phyloP scores from a whole-genome alignment of 768 basidiomycete species.

The Russula virescens region DNA sequence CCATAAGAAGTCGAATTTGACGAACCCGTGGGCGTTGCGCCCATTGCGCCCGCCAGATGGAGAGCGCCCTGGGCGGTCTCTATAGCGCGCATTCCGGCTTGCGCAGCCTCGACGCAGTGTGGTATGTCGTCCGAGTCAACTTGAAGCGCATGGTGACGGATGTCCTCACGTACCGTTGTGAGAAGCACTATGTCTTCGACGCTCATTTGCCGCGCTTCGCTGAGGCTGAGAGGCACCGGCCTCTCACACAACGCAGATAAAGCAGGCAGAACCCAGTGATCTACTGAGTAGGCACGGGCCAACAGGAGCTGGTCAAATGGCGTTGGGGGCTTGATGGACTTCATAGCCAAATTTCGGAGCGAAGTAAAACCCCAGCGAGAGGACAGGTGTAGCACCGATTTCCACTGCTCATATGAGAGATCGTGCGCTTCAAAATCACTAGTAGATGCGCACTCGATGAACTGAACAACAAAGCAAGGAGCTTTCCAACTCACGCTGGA shows the following conservation, averaged over 20 bases:
- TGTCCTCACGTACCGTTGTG: slow-evolving; percentile 20
- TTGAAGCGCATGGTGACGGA: slow-evolving; percentile 10
- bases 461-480: background rate
- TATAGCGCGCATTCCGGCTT: slow-evolving; percentile 12
- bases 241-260: slow-evolving; percentile 20
- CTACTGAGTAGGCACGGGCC: slow-evolving; percentile 16
- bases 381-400: slow-evolving; percentile 23
- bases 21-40: background rate
- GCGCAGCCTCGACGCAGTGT: slow-evolving; percentile 7
- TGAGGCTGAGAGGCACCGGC: slow-evolving; percentile 12
- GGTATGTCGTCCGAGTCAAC: slow-evolving; percentile 6
- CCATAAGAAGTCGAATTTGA: background rate
- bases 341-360: slow-evolving; percentile 22
- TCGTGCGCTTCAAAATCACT: slow-evolving; percentile 18
- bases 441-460: background rate
- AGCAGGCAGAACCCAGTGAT: slow-evolving; percentile 18
- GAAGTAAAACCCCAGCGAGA: slow-evolving; percentile 23
- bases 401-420: slow-evolving; percentile 23
- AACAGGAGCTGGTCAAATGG: slow-evolving; percentile 23
- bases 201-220: slow-evolving; percentile 17
- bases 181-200: slow-evolving; percentile 20
- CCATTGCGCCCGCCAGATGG: background rate
- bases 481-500: slow-evolving; percentile 18
- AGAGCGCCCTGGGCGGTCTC: background rate
- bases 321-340: slow-evolving; percentile 17